Evolutionary conservation across 805 yeast genomes (phyloP).

Genomic region (Lipomyces sp.): DNA sequence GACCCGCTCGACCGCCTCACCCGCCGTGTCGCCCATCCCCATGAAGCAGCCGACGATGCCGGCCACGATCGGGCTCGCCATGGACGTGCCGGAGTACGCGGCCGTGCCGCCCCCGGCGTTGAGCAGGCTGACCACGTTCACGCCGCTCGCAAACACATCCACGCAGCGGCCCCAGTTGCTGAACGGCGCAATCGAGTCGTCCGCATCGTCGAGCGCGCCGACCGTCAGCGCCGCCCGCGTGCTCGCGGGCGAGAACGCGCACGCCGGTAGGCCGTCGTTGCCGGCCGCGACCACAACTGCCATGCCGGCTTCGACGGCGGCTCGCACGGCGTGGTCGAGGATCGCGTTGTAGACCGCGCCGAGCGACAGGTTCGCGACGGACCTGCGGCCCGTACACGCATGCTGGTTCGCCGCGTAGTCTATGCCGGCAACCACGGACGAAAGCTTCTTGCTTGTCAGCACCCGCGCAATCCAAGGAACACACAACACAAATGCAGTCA

Average conservation of each 20-base stretch:
- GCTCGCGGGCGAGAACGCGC: slow-evolving; percentile 82
- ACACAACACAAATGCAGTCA: slow-evolving; percentile 10
- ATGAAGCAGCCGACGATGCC: slow-evolving; percentile 84
- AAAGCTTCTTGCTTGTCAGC: slow-evolving; percentile 32
- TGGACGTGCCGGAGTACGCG: slow-evolving; percentile 73
- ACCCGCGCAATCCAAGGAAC: neutral
- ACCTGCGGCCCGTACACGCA: slow-evolving; percentile 43
- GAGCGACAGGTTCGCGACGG: slow-evolving; percentile 71
- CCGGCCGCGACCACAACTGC: slow-evolving; percentile 69
- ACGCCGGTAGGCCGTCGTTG: slow-evolving; percentile 72
- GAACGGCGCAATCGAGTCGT: slow-evolving; percentile 68
- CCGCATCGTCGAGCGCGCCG: slow-evolving; percentile 80
- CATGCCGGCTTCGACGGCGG: slow-evolving; percentile 70
- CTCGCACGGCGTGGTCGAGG: slow-evolving; percentile 70
- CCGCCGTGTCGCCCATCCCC: slow-evolving; percentile 35
- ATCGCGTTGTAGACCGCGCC: slow-evolving; percentile 69
- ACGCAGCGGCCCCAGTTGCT: slow-evolving; percentile 96
- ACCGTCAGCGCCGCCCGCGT: slow-evolving; percentile 70
- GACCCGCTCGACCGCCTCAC: slow-evolving; percentile 32
- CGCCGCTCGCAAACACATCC: slow-evolving; percentile 81
- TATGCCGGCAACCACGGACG: slow-evolving; percentile 40
- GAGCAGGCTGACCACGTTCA: slow-evolving; percentile 65
- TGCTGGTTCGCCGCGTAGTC: slow-evolving; percentile 37
- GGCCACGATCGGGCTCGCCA: slow-evolving; percentile 96
- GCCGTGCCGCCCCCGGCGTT: slow-evolving; percentile 33